Conservation (phyloP, 805 yeast species). For the Starmerella roubikii region DNA sequence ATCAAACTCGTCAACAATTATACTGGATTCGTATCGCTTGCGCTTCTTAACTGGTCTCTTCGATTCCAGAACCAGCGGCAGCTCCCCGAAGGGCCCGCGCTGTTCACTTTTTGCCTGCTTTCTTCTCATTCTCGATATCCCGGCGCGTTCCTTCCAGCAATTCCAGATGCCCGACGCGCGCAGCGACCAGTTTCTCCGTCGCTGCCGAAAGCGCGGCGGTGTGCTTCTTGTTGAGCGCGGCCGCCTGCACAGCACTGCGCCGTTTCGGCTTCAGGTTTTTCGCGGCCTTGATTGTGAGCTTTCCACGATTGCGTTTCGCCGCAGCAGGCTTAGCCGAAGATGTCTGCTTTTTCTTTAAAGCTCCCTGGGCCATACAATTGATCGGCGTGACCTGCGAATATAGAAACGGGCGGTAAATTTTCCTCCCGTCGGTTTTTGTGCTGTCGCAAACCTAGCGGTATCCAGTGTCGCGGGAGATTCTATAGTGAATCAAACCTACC, state of each 20-base stretch:
- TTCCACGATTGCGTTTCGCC: conserved; percentile 11
- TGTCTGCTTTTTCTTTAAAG: conserved; percentile 20
- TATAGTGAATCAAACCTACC: too few species aligned
- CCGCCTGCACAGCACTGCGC: conserved; percentile 51
- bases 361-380: conserved; percentile 29
- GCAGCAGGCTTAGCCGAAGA: conserved; percentile 12
- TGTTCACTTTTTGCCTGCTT: conserved; percentile 24
- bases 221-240: conserved; percentile 41
- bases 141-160: conserved; percentile 81
- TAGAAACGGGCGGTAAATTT: too few species aligned
- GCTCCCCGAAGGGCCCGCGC: conserved; percentile 3
- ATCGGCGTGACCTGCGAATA: too few species aligned
- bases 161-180: conserved; percentile 90
- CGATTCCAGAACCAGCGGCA: conserved; percentile 12
- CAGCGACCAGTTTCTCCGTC: conserved; percentile 76
- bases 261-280: conserved; percentile 41
- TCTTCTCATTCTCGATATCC: conserved; percentile 49
- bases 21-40: conserved; percentile 5
- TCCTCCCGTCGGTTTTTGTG: too few species aligned
- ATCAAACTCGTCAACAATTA: conserved; percentile 13
- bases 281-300: conserved; percentile 35
- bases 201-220: conserved; percentile 38
- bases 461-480: too few species aligned
- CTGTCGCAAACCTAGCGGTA: too few species aligned
- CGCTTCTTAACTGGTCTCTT: conserved; percentile 1